Evolutionary conservation across 768 basidiomycete species (phyloP).

Genomic region (Boletus sensibilis): DNA sequence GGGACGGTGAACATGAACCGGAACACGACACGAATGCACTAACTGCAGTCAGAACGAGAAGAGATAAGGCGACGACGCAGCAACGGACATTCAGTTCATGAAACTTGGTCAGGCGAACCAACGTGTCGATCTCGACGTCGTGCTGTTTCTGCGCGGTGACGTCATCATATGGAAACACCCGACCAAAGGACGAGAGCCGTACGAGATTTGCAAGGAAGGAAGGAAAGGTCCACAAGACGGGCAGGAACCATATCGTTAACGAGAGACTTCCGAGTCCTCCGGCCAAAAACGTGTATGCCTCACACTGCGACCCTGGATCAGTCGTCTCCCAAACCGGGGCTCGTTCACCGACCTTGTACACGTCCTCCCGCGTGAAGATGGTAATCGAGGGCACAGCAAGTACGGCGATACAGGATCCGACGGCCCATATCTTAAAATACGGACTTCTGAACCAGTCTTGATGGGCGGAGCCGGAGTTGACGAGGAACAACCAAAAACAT

Average conservation of each 20-base stretch:
- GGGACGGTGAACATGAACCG: constrained; percentile 71
- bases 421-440: constrained; percentile 74
- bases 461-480: constrained; percentile 59
- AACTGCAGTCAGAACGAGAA: neutral
- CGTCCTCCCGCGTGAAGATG: constrained; percentile 57
- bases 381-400: constrained; percentile 71
- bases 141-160: constrained; percentile 46
- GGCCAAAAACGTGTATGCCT: constrained; percentile 66
- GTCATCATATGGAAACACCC: neutral
- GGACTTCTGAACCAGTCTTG: constrained; percentile 75
- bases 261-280: constrained; percentile 68
- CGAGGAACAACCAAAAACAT: constrained; percentile 85
- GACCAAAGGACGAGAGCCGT: constrained; percentile 21
- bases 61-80: neutral
- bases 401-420: constrained; percentile 60
- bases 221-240: constrained; percentile 72
- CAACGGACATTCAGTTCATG: constrained; percentile 75
- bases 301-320: constrained; percentile 45
- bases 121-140: constrained; percentile 61
- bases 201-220: constrained; percentile 62
- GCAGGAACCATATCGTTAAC: constrained; percentile 72
- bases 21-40: constrained; percentile 72
- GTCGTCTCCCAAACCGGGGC: neutral
- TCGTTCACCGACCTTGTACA: constrained; percentile 48
- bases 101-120: constrained; percentile 75